A percentile compares a stretch with the other conserved stretches of the same genome.
Conservation (phyloP, 148 eudicot genomes). For the Talinum fruticosum region DNA sequence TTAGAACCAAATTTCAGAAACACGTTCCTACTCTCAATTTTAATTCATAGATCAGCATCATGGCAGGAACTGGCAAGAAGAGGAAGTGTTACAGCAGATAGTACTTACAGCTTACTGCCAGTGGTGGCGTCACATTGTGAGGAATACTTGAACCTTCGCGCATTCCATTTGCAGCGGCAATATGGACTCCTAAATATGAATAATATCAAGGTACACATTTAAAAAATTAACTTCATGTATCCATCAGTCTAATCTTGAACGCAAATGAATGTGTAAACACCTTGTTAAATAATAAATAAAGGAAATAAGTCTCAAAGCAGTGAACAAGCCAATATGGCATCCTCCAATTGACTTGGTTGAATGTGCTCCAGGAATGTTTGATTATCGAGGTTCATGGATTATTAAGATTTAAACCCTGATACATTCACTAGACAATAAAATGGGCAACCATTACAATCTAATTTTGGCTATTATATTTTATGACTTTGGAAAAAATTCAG, state of each 20-base stretch:
- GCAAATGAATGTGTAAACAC: not conserved
- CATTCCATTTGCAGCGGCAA: conserved; percentile 59
- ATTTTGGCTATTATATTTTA: no score
- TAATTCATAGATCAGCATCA: not conserved
- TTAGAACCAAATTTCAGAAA: not conserved
- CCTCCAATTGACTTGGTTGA: not conserved
- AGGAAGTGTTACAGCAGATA: conserved; percentile 6
- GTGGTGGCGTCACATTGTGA: conserved; percentile 65
- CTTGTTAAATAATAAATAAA: not conserved
- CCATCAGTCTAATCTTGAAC: not conserved
- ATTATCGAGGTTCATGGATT: no score
- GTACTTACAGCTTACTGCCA: conserved; percentile 93
- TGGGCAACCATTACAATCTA: not conserved
- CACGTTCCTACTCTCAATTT: not conserved
- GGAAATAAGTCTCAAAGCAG: not conserved
- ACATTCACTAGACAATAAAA: not conserved
- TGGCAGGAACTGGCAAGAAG: not conserved
- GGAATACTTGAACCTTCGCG: conserved; percentile 76
- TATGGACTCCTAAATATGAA: conserved; percentile 47
- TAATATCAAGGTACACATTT: not conserved
- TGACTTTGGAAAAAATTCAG: not conserved
- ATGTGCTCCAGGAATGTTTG: not conserved
- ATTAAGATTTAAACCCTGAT: not conserved
- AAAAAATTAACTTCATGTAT: not conserved
- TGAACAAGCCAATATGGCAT: not conserved